Base-by-base conservation (phyloP, 2,329 filamentous ascomycete genomes). In the Ceratocystiopsis sp. region DNA sequence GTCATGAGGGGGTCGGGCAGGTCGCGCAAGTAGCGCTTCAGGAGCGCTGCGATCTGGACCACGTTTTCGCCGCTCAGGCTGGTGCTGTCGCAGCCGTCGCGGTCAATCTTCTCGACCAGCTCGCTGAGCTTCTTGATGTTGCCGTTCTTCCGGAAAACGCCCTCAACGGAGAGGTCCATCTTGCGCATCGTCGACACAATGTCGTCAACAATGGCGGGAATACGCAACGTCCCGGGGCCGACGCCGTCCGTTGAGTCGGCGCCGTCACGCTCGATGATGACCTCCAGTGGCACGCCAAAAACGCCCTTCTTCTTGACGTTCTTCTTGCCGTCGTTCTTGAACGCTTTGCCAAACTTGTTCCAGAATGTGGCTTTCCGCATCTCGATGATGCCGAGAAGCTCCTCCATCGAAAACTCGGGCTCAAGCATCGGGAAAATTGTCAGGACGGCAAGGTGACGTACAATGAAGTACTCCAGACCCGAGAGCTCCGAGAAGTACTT, bases 131-230 rank as follows among this genome's bases (percentile, higher is more conserved):
- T 84, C 60, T 91, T 89, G 64, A 98, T 95, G 60, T 96, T 98
- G 53, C 91, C 91, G 55, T 96, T 98, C 71, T 98, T 98, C 53
- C 91, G 79, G 74, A 98, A 98, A 18, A 98, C 87, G 54, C 91
- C 91, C 61, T 98, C 91, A 1, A 98, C 85, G 2, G 89, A 96
- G 66, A 98, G 86, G 59, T 98, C 91, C 85, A 98, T 96, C 61
- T 89, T 91, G 53, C 87, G 79, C 84, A 98, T 94, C 13, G 87
- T 86, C 4, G 84, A 82, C 35, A 98, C 80, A 40, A 89, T 79
- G 57, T 95, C 89, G 55, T 96, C 89, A n/a, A 98, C 73, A 42
- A 98, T 69, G n/a, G 85, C 83, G 3, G 91, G 91, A 37, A 98
- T 84, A 42, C 85, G 81, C 45, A 98, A 69, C 14, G 85, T 81